Evolutionary conservation across 305 asterid genomes (phyloP).

Genomic region (Fraxinus greggii): DNA sequence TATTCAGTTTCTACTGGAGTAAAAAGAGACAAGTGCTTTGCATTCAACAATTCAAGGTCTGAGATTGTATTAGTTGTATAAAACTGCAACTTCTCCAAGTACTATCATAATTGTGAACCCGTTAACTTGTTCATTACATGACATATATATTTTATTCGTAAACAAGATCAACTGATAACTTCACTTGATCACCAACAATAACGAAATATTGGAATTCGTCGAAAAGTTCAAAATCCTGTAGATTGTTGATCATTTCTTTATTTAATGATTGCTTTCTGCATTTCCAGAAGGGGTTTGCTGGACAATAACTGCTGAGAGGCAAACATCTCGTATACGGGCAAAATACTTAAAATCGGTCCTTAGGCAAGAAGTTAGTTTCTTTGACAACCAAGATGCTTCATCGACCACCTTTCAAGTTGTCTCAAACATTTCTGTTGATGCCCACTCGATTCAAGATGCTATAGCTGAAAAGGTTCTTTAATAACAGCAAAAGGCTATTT

Average conservation of each 20-base stretch:
- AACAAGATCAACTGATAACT: neutral
- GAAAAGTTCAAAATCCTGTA: neutral
- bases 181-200: neutral
- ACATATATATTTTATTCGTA: neutral
- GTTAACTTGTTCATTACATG: neutral
- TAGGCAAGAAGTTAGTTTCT: constrained; percentile 72
- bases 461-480: constrained; percentile 68
- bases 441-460: constrained; percentile 66
- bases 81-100: neutral
- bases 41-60: neutral
- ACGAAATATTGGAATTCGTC: neutral
- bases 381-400: constrained; percentile 56
- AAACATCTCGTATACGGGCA: constrained; percentile 50
- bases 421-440: constrained; percentile 63
- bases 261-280: neutral
- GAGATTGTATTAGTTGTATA: neutral
- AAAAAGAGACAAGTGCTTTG: neutral
- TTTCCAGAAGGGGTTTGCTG: constrained; percentile 50
- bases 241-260: constrained; percentile 14
- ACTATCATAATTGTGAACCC: neutral
- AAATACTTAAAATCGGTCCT: constrained; percentile 48
- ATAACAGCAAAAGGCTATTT: neutral
- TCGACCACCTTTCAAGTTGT: constrained; percentile 70
- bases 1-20: neutral
- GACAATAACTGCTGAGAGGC: constrained; percentile 70